Evolutionary conservation across 768 basidiomycete genomes (phyloP).

Genomic region (Podaxis mareebaensis): DNA sequence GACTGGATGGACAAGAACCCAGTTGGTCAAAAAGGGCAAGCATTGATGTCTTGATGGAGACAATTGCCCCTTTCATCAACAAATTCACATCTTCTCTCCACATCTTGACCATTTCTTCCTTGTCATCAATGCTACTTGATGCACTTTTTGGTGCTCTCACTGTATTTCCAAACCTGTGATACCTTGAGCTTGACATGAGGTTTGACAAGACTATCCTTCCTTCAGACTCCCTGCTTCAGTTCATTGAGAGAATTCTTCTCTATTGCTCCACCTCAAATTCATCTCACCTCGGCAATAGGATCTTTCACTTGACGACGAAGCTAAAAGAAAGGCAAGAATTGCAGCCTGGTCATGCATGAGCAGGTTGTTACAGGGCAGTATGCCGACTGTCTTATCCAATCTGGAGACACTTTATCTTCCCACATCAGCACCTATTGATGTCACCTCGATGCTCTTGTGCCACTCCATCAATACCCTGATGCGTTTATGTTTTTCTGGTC

Average conservation of each 20-base stretch:
- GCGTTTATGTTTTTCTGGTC: neutral
- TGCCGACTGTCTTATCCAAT: neutral
- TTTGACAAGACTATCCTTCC: slow-evolving; percentile 26
- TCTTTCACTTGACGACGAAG: neutral
- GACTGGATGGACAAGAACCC: neutral
- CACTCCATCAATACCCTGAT: neutral
- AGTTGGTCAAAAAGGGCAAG: neutral
- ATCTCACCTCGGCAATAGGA: slow-evolving; percentile 3
- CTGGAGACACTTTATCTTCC: neutral
- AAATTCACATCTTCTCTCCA: slow-evolving; percentile 26
- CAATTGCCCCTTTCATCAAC: slow-evolving; percentile 36
- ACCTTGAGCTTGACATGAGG: slow-evolving; percentile 23
- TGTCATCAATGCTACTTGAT: slow-evolving; percentile 31
- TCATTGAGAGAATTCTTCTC: slow-evolving; percentile 24
- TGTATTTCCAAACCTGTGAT: slow-evolving; percentile 26
- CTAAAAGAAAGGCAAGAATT: neutral
- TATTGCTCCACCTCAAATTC: slow-evolving; percentile 26
- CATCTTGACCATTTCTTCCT: slow-evolving; percentile 34
- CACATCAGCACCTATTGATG: neutral
- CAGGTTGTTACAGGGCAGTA: neutral
- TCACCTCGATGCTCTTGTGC: neutral
- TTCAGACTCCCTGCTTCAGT: slow-evolving; percentile 21
- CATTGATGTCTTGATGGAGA: neutral
- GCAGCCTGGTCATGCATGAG: neutral
- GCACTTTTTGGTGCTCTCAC: slow-evolving; percentile 32